Evolutionary conservation across 257 asterid genomes (phyloP).

Genomic region (Nyctanthes arbortristis): DNA sequence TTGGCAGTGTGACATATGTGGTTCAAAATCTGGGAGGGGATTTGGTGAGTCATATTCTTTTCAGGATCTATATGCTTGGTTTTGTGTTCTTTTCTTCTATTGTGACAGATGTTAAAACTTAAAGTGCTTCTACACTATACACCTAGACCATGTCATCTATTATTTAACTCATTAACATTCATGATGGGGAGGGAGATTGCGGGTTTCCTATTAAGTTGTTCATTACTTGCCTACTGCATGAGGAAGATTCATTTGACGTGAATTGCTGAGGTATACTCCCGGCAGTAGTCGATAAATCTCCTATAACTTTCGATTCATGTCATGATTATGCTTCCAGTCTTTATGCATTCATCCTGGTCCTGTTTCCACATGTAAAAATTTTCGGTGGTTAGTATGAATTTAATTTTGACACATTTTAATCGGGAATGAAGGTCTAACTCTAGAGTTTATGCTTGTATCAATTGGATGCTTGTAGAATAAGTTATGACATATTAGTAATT

Average conservation of each 20-base stretch:
- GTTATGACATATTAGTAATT: too few species aligned
- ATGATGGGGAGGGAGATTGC: neutral
- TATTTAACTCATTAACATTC: neutral
- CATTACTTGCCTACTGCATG: neutral
- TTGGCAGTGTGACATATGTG: constrained; percentile 97
- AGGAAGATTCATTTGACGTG: neutral
- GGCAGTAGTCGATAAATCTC: neutral
- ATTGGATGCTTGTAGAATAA: too few species aligned
- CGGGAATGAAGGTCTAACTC: too few species aligned
- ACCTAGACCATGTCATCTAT: neutral
- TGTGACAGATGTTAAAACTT: constrained; percentile 10
- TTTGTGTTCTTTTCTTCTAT: constrained; percentile 4
- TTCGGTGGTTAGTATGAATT: too few species aligned
- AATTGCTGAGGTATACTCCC: neutral
- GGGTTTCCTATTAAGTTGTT: neutral
- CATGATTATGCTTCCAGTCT: neutral
- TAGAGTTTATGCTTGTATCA: too few species aligned
- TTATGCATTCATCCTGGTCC: neutral
- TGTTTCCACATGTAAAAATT: too few species aligned
- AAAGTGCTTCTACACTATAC: neutral
- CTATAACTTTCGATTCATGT: neutral
- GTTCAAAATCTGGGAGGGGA: constrained; percentile 97
- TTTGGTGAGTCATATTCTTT: constrained; percentile 64
- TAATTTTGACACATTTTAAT: too few species aligned
- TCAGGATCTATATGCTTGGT: neutral